Evolutionary conservation across 2,329 filamentous ascomycete genomes (phyloP).

Genomic region (Cladosporium phlei): DNA sequence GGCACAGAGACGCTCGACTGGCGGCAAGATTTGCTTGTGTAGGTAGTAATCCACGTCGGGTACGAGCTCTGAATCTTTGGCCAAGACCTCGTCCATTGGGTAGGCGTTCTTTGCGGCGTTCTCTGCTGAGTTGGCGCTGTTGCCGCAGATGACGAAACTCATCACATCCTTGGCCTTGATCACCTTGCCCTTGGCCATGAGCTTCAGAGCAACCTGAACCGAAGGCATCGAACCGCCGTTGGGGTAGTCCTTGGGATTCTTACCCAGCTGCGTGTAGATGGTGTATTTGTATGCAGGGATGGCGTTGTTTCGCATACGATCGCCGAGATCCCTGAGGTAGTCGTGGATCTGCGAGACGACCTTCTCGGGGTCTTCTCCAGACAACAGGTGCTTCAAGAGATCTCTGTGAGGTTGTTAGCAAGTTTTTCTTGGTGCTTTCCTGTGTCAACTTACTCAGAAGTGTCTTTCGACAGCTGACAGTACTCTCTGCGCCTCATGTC

Average conservation of each 20-base stretch:
- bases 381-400: conserved; percentile 89
- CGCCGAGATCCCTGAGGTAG: conserved; percentile 77
- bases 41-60: conserved; percentile 98
- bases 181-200: conserved; percentile 78
- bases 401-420: conserved; percentile 44
- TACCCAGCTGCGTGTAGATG: conserved; percentile 96
- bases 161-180: conserved; percentile 94
- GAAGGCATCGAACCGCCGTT: conserved; percentile 95
- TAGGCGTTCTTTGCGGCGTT: conserved; percentile 83
- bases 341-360: conserved; percentile 89
- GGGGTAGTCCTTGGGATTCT: conserved; percentile 86
- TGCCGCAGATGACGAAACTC: conserved; percentile 83
- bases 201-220: conserved; percentile 87
- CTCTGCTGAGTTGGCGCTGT: conserved; percentile 58
- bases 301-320: conserved; percentile 75
- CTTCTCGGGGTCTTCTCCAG: conserved; percentile 83
- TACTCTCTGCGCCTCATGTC: conserved; percentile 98
- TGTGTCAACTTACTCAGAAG: conserved; percentile 56
- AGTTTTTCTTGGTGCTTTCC: neutral
- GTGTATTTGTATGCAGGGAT: conserved; percentile 84
- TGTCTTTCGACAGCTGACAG: conserved; percentile 91
- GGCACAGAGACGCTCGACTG: conserved; percentile 93
- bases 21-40: conserved; percentile 96
- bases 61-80: conserved; percentile 66
- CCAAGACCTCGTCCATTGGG: conserved; percentile 77